phyloP scores from a whole-genome alignment of 2,329 filamentous ascomycete genomes.

The Fusarium xylarioides region DNA sequence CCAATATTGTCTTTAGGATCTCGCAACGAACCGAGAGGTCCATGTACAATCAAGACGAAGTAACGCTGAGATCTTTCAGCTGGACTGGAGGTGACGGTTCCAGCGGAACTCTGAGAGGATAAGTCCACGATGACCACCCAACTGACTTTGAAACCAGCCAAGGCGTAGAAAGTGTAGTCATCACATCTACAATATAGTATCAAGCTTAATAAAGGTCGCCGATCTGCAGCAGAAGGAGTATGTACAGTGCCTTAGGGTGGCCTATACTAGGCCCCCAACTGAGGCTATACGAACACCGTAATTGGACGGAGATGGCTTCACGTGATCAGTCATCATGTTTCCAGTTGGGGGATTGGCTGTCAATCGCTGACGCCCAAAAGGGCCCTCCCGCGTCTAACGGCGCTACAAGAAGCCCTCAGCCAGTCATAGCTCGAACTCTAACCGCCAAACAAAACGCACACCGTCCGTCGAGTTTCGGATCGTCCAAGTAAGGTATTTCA shows the following conservation, averaged over 20 bases:
- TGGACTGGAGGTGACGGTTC: slow-evolving; percentile 7
- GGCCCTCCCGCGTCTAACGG: slow-evolving; percentile 28
- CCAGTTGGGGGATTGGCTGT: slow-evolving; percentile 27
- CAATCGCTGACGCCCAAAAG: slow-evolving; percentile 20
- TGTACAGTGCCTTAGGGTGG: neutral
- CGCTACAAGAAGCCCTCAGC: slow-evolving; percentile 32
- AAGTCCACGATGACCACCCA: neutral
- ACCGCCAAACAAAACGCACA: slow-evolving; percentile 37
- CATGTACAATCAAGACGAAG: neutral
- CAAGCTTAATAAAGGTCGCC: slow-evolving; percentile 15
- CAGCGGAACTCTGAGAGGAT: slow-evolving; percentile 3
- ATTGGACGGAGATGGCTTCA: slow-evolving; percentile 21
- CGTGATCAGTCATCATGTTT: slow-evolving; percentile 16
- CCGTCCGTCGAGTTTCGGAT: slow-evolving; percentile 21
- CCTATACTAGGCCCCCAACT: slow-evolving; percentile 7
- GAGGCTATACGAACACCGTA: slow-evolving; percentile 22
- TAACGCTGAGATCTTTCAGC: slow-evolving; percentile 26
- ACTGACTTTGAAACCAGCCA: slow-evolving; percentile 27
- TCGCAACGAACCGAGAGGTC: slow-evolving; percentile 28
- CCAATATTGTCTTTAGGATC: slow-evolving; percentile 6
- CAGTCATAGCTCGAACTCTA: slow-evolving; percentile 38
- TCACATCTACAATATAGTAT: slow-evolving; percentile 11
- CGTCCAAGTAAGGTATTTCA: slow-evolving; percentile 1
- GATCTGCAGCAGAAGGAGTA: slow-evolving; percentile 11
- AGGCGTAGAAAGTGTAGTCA: neutral